Conservation (phyloP, 2,329 filamentous ascomycete species). For the Trichophyton mentagrophytes region DNA sequence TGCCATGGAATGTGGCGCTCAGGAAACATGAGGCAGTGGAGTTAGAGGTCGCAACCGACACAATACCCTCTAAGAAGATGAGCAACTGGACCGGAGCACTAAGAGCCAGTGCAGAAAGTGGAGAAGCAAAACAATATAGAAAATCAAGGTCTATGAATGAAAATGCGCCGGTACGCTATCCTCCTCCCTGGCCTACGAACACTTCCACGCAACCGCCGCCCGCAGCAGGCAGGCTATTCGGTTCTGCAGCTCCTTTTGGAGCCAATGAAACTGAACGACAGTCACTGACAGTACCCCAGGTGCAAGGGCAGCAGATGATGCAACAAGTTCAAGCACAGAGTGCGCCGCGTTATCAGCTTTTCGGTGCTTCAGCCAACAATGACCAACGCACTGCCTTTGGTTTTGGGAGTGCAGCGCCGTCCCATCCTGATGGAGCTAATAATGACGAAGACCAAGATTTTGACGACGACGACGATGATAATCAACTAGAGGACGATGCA, state of each 20-base stretch:
- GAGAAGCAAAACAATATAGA: not conserved
- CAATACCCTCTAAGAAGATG: not conserved
- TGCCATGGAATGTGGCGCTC: slow-evolving; percentile 46
- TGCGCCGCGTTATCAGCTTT: no score
- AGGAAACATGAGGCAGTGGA: slow-evolving; percentile 19
- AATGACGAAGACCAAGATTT: not conserved
- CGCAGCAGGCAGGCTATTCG: no score
- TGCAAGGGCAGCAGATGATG: no score
- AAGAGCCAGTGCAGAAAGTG: slow-evolving; percentile 5
- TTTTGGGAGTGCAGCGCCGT: not conserved
- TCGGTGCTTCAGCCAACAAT: no score
- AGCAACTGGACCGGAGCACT: slow-evolving; percentile 12
- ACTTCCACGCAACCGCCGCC: no score
- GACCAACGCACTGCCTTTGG: no score
- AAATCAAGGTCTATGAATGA: not conserved
- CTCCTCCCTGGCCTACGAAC: no score
- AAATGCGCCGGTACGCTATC: not conserved
- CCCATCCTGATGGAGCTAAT: not conserved
- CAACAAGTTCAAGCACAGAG: no score
- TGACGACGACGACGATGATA: slow-evolving; percentile 1
- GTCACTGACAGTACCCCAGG: no score
- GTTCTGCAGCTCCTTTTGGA: no score
- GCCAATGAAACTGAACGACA: no score
- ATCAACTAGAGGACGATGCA: slow-evolving; percentile 12
- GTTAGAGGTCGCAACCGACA: not conserved